phyloP scores from a whole-genome alignment of 2,329 filamentous ascomycete species.

The Verticillium klebahnii region DNA sequence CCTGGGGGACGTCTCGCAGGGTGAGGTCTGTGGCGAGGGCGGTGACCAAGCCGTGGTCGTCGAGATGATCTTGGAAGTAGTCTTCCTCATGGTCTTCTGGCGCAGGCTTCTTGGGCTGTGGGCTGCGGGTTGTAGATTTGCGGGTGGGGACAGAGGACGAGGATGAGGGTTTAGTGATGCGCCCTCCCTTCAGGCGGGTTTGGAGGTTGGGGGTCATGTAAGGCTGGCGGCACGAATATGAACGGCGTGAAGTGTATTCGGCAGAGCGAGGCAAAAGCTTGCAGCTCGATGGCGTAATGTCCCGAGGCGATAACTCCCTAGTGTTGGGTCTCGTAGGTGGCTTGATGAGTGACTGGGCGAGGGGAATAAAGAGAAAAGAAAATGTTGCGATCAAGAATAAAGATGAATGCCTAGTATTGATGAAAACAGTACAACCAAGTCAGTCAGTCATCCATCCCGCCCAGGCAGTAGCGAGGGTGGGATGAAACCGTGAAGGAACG shows the following conservation, averaged over 20 bases:
- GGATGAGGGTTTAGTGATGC: background rate
- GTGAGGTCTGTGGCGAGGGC: conserved; percentile 51
- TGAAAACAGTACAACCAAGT: background rate
- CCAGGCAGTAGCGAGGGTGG: background rate
- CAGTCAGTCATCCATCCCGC: background rate
- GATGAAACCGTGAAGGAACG: background rate
- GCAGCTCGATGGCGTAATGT: background rate
- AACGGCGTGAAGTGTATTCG: background rate
- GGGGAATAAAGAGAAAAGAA: background rate
- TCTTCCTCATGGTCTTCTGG: conserved; percentile 15
- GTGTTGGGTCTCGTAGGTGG: background rate
- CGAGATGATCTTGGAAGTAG: conserved; percentile 43
- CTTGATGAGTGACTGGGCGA: background rate
- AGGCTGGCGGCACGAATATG: background rate
- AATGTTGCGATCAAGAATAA: background rate
- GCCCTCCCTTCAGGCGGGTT: background rate
- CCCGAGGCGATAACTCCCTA: background rate
- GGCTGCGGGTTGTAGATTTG: background rate
- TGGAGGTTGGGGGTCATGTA: background rate
- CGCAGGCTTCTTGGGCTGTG: conserved; percentile 6
- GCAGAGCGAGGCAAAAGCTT: background rate
- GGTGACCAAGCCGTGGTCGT: conserved; percentile 54
- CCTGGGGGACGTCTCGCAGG: conserved; percentile 59
- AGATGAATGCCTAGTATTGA: background rate
- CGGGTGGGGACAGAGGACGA: background rate